Conservation (phyloP, 1,139 yeast genomes). For the Candida mesenterica region DNA sequence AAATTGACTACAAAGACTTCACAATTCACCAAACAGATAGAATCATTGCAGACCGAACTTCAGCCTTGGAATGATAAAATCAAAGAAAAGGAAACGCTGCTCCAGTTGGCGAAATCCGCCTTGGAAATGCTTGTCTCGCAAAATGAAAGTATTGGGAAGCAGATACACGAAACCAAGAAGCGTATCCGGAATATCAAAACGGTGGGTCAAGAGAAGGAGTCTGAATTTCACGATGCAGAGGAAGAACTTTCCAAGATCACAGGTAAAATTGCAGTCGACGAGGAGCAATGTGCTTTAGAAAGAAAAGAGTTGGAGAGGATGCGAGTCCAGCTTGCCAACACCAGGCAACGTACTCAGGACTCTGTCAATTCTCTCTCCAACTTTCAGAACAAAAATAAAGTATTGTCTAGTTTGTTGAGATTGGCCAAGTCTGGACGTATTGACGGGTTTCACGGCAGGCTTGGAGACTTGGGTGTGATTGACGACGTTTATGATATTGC, state of each 20-base stretch:
- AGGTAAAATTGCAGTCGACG: slow-evolving; percentile 59
- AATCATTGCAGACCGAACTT: slow-evolving; percentile 57
- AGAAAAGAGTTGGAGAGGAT: slow-evolving; percentile 47
- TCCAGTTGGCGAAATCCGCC: slow-evolving; percentile 64
- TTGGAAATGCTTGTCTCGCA: slow-evolving; percentile 59
- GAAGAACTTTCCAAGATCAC: slow-evolving; percentile 47
- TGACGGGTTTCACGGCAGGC: slow-evolving; percentile 80
- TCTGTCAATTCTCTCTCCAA: slow-evolving; percentile 58
- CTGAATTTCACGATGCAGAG: slow-evolving; percentile 40
- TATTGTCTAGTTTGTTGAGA: slow-evolving; percentile 65
- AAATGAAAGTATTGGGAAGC: slow-evolving; percentile 40
- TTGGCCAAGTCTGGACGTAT: slow-evolving; percentile 81
- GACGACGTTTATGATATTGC: slow-evolving; percentile 90
- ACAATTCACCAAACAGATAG: slow-evolving; percentile 61
- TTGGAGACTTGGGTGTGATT: slow-evolving; percentile 88
- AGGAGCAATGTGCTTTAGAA: slow-evolving; percentile 54
- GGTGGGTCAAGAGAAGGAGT: slow-evolving; percentile 55
- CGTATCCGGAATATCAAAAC: slow-evolving; percentile 48
- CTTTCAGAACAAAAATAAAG: slow-evolving; percentile 68
- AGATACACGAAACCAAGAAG: slow-evolving; percentile 46
- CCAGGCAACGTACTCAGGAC: slow-evolving; percentile 65
- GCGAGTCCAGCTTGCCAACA: slow-evolving; percentile 51
- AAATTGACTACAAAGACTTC: slow-evolving; percentile 74
- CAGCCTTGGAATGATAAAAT: slow-evolving; percentile 84
- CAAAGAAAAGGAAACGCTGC: slow-evolving; percentile 62